Evolutionary conservation across 495 filamentous ascomycete species (phyloP).

Genomic region (Penicillium psychrofluorescens): DNA sequence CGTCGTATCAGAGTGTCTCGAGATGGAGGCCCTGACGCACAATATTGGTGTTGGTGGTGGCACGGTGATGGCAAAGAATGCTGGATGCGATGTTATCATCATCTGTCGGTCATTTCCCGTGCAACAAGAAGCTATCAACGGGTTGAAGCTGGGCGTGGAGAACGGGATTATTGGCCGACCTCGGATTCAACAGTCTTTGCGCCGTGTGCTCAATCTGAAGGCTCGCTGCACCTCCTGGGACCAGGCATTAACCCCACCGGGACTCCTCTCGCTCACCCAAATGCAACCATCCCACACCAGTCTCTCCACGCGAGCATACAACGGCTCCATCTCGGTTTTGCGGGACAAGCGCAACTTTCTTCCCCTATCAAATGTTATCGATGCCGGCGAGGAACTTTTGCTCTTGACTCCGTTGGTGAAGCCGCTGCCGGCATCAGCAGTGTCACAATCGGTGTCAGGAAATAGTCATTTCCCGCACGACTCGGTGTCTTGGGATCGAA

Average conservation of each 20-base stretch:
- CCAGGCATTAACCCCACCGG: slow-evolving; percentile 71
- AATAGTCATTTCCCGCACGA: slow-evolving; percentile 20
- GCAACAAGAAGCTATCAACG: slow-evolving; percentile 80
- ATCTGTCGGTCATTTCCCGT: slow-evolving; percentile 78
- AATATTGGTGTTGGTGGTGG: slow-evolving; percentile 90
- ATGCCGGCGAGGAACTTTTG: slow-evolving; percentile 75
- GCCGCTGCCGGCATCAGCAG: slow-evolving; percentile 75
- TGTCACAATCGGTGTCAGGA: slow-evolving; percentile 47
- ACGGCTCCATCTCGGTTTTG: slow-evolving; percentile 78
- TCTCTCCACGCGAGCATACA: slow-evolving; percentile 76
- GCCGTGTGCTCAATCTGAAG: slow-evolving; percentile 68
- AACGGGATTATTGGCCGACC: slow-evolving; percentile 73
- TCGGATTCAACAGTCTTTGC: slow-evolving; percentile 68
- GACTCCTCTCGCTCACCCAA: slow-evolving; percentile 61
- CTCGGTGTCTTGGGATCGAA: slow-evolving; percentile 53
- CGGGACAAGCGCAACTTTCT: slow-evolving; percentile 73
- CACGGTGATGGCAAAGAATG: slow-evolving; percentile 90
- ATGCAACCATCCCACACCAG: slow-evolving; percentile 72
- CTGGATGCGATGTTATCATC: slow-evolving; percentile 79
- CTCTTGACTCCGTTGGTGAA: slow-evolving; percentile 81
- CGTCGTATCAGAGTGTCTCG: slow-evolving; percentile 89
- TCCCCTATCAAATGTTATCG: slow-evolving; percentile 67
- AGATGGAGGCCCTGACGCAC: slow-evolving; percentile 86
- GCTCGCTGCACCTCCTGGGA: slow-evolving; percentile 74
- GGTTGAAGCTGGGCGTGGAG: slow-evolving; percentile 75